Base-by-base conservation (phyloP, 768 basidiomycete genomes). In the Leccinum uliginosum region DNA sequence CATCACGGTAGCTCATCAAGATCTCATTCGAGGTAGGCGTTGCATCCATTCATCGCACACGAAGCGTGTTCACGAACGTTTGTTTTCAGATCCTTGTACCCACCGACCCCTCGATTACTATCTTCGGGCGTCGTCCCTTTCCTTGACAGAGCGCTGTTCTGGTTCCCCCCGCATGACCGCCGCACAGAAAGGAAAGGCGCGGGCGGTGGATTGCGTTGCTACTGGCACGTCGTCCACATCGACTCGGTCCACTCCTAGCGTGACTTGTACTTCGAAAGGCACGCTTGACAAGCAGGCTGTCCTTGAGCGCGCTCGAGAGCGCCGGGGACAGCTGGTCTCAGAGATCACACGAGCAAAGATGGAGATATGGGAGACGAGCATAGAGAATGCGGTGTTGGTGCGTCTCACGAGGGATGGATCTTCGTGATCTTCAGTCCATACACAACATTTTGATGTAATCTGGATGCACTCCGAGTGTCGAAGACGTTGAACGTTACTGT, bases 331-430 rank as follows among this genome's bases (percentile, higher is more conserved):
- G 61, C 61, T 91, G 35, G 71, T 73, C 54, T 71, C 71, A 10
- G 84, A 86, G 71, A 71, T 91, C 46, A 78, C 84, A 50, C 74
- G 73, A 53, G 80, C 84, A 23, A 86, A 85, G 65, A 75, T 81
- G 27, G 83, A 86, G 64, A 69, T 90, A 55, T 90, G 89, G 89
- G 87, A 89, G 72, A 78, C 79, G 51, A 84, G 82, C 40, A 77
- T 89, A 51, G 87, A 89, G 70, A 80, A 84, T 63, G 86, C 83
- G n/a, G 83, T 79, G 51, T 71, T 88, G 57, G 66, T 75, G 35
- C 76, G 82, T 59, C 66, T 86, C 45, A 62, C 63, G 59, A 81
- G 73, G 67, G 71, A 74, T 51, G 43, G 26, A 14, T 44, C 55
- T 17, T 50, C 38, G 24, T 58, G 23, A 60, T 35, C 47, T 30